Conservation (phyloP, 225 moss, liverwort and hornwort species). For the Thuidium tamariscinum region DNA sequence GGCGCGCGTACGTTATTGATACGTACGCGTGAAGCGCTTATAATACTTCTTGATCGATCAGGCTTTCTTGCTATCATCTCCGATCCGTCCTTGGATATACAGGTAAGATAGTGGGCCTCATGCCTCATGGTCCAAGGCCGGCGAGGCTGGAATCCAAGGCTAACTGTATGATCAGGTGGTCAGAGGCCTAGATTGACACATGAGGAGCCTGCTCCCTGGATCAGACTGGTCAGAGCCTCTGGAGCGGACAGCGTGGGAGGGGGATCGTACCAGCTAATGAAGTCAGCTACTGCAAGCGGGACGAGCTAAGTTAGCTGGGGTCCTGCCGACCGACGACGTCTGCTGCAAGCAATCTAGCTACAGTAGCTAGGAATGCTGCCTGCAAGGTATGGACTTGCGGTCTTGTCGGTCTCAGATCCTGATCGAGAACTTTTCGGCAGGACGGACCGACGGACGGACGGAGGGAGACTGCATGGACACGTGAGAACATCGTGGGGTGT, state of each 20-base stretch:
- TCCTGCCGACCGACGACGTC: background rate
- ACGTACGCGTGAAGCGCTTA: background rate
- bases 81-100: background rate
- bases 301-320: background rate
- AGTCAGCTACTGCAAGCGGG: background rate
- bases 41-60: background rate
- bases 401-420: background rate
- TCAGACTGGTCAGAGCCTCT: background rate
- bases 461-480: background rate
- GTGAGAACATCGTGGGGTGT: background rate
- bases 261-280: background rate
- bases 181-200: background rate
- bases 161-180: background rate
- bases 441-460: background rate
- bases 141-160: background rate
- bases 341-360: background rate
- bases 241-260: background rate
- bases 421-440: too few relatives aligned
- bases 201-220: background rate
- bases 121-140: background rate
- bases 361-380: background rate
- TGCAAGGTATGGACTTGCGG: background rate
- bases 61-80: background rate
- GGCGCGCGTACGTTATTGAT: background rate
- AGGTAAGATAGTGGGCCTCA: background rate